phyloP scores from a whole-genome alignment of 192 early-diverging fungal species.

The Spizellomyces sp. region DNA sequence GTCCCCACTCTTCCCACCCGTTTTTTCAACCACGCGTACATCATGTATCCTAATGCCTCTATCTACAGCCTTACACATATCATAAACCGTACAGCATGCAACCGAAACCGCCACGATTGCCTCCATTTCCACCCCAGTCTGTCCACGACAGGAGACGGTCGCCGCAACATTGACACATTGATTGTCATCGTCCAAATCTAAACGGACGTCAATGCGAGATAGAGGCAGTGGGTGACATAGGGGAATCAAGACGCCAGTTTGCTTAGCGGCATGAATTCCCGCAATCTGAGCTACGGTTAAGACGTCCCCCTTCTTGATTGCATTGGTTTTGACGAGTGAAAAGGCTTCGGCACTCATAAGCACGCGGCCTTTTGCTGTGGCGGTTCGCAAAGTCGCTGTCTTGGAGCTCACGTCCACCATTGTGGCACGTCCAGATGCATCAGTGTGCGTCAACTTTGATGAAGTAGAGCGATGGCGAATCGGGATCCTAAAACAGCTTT shows the following conservation, averaged over 20 bases:
- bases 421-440: slow-evolving; percentile 71
- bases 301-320: slow-evolving; percentile 86
- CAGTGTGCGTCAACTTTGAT: slow-evolving; percentile 72
- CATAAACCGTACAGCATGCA: slow-evolving; percentile 85
- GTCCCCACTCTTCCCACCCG: slow-evolving; percentile 82
- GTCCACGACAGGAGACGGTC: slow-evolving; percentile 71
- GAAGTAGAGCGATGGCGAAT: slow-evolving; percentile 10
- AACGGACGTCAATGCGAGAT: slow-evolving; percentile 69
- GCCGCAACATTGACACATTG: slow-evolving; percentile 70
- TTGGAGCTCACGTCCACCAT: slow-evolving; percentile 92
- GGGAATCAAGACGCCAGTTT: slow-evolving; percentile 79
- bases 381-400: slow-evolving; percentile 66
- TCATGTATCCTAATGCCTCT: slow-evolving; percentile 79
- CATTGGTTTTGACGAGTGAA: slow-evolving; percentile 63
- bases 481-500: background rate
- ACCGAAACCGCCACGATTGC: slow-evolving; percentile 65
- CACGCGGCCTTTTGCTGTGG: slow-evolving; percentile 73
- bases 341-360: slow-evolving; percentile 68
- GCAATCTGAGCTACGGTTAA: slow-evolving; percentile 84
- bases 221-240: slow-evolving; percentile 83
- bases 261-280: slow-evolving; percentile 90
- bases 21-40: slow-evolving; percentile 75
- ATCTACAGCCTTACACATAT: slow-evolving; percentile 93
- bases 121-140: slow-evolving; percentile 77
- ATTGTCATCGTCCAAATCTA: slow-evolving; percentile 47